A percentile compares a stretch with the other conserved stretches of the same genome.
Conservation (phyloP, 164 flowering plant species). For the Vitis amurensis region DNA sequence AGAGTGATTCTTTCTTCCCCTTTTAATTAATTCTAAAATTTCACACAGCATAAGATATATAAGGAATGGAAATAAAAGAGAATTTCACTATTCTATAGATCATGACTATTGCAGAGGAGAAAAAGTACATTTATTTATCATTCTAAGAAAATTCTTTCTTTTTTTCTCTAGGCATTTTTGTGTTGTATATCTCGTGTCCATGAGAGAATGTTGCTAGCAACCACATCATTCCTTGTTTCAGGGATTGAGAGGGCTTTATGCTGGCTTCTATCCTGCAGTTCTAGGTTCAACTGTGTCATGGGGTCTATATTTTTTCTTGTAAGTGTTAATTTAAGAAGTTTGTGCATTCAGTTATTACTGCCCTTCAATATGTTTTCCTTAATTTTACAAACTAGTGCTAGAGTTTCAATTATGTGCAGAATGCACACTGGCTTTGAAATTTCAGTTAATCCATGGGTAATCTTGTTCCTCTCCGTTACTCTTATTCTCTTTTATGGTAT, state of each 20-base stretch:
- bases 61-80: too few species aligned
- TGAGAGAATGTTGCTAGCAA: background rate
- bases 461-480: background rate
- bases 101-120: too few species aligned
- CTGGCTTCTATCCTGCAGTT: constrained; percentile 88
- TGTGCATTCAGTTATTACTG: too few species aligned
- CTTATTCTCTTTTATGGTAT: background rate
- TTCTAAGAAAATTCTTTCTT: too few species aligned
- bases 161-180: too few species aligned
- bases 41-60: too few species aligned
- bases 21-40: too few species aligned
- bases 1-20: too few species aligned
- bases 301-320: constrained; percentile 93
- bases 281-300: constrained; percentile 90
- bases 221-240: constrained; percentile 24
- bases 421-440: background rate
- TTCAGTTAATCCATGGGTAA: background rate
- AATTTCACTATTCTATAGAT: too few species aligned
- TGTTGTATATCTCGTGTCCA: background rate
- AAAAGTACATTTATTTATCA: too few species aligned
- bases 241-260: constrained; percentile 94
- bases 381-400: background rate
- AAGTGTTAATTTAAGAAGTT: constrained; percentile 29
- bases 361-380: background rate
- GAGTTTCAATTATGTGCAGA: background rate